These are phyloP conservation scores for Penicillium canariense DNA, from an alignment of 495 filamentous ascomycete genomes.

Conservation along the genomic window DNA sequence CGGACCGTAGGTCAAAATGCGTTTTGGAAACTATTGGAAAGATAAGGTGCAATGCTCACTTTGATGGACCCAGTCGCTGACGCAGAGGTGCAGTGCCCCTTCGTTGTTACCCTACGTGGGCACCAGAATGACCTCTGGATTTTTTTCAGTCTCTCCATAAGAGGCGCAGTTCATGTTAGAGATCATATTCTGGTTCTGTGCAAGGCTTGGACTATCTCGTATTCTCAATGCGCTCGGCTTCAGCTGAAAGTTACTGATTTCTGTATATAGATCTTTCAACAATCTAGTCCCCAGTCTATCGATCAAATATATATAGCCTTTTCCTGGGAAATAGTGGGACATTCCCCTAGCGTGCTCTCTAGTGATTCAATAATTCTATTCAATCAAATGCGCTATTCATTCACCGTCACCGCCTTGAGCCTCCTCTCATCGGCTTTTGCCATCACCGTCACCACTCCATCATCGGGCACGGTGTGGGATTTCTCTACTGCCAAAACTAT, in stretches of 20 bases:
- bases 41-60: slow-evolving; percentile 16
- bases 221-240: slow-evolving; percentile 8
- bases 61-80: slow-evolving; percentile 10
- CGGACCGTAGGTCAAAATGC: neutral
- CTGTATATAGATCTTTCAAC: neutral
- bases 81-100: slow-evolving; percentile 1
- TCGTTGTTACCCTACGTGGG: slow-evolving; percentile 9
- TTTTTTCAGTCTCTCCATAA: neutral
- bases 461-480: slow-evolving; percentile 12
- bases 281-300: neutral
- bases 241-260: slow-evolving; percentile 6
- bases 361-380: slow-evolving; percentile 10
- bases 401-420: slow-evolving; percentile 9
- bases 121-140: neutral
- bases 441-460: slow-evolving; percentile 13
- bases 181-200: neutral
- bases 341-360: neutral
- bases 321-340: neutral
- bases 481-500: slow-evolving; percentile 18
- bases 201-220: slow-evolving; percentile 6
- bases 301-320: neutral
- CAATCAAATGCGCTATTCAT: slow-evolving; percentile 13
- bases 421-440: slow-evolving; percentile 16
- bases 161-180: neutral
- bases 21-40: slow-evolving; percentile 8